Evolutionary conservation across 768 basidiomycete species (phyloP).

Genomic region (Lyophyllum shimeji): DNA sequence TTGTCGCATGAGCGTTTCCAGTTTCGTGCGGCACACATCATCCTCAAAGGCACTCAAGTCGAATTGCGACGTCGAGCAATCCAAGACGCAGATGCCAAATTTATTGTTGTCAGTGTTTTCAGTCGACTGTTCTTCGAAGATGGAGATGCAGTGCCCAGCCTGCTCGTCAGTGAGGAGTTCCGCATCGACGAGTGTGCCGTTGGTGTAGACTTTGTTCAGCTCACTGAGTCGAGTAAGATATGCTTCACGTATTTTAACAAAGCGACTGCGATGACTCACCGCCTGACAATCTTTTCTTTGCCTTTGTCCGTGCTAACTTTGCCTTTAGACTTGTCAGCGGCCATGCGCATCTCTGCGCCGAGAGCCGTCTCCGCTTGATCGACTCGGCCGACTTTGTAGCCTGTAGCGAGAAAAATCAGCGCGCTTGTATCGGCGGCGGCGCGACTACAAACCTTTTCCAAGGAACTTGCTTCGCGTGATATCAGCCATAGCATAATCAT

Average conservation of each 20-base stretch:
- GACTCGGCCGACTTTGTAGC: slow-evolving; percentile 94
- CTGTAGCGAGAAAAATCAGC: slow-evolving; percentile 31
- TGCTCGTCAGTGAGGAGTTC: slow-evolving; percentile 89
- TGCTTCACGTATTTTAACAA: no score
- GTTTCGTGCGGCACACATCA: slow-evolving; percentile 86
- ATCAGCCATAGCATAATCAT: not conserved
- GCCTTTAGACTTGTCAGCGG: slow-evolving; percentile 61
- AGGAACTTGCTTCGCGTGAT: slow-evolving; percentile 65
- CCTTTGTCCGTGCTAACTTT: slow-evolving; percentile 60
- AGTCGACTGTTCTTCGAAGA: slow-evolving; percentile 62
- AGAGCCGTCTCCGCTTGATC: slow-evolving; percentile 97
- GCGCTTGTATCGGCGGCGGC: not conserved
- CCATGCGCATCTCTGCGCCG: slow-evolving; percentile 93
- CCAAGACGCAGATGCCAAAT: slow-evolving; percentile 90
- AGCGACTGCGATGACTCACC: slow-evolving; percentile 38
- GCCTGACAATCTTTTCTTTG: slow-evolving; percentile 86
- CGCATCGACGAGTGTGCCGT: slow-evolving; percentile 92
- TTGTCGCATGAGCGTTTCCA: slow-evolving; percentile 93
- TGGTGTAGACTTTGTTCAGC: slow-evolving; percentile 93
- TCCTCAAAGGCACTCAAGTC: slow-evolving; percentile 88
- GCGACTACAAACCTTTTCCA: slow-evolving; percentile 54
- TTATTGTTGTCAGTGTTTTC: slow-evolving; percentile 45
- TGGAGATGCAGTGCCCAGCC: slow-evolving; percentile 91
- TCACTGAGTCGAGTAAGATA: slow-evolving; percentile 47
- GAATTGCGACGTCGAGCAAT: slow-evolving; percentile 96